Base-by-base conservation (phyloP, 1,139 yeast species). In the Magnusiomyces paraingens region DNA sequence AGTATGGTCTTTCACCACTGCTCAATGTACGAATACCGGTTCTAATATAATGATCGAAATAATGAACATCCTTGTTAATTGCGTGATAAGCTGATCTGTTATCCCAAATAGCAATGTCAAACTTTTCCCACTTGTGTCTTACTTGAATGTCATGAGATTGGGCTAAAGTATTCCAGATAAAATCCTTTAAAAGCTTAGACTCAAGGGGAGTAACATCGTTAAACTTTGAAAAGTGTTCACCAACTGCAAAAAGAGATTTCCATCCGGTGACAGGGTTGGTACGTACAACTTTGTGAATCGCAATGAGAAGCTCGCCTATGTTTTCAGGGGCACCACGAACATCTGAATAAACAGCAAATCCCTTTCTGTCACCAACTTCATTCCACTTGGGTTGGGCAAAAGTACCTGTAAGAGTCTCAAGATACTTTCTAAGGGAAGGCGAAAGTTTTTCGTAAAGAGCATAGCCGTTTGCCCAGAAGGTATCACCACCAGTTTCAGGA, bases 21-120 rank as follows among this genome's bases (percentile, higher is more conserved):
- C 83, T 72, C 4, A 82, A 79, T 18, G 80, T 84, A 64, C 86
- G 73, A 32, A 81, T 79, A 35, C 83, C 84, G 59, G 79, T 84
- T 65, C 84, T 73, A 35, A 49, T 45, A 50, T 59, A 39, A 26
- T 26, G 32, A 26, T 26, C 32, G 8, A 26, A 26, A 8, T 26
- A 26, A 26, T 26, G 32, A 8, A 26, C 32, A 21, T 47, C 54
- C 26, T 12, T 14, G 11, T 51, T 58, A 10, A 64, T 63, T 20
- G 58, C 52, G 57, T 62, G 66, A 53, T 54, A 59, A 5, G 64
- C 59, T 49, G 57, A 52, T 32, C 66, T 59, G 59, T 62, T 63
- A 52, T 63, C 66, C 66, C 66, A 63, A 35, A 62, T 53, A 11
- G 59, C 85, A 46, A 83, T 81, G 2, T 86, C 77, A 48, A 75